These are phyloP conservation scores for Leishmania lainsoni DNA, from an alignment of 208 protist genomes.

Conservation along the genomic window DNA sequence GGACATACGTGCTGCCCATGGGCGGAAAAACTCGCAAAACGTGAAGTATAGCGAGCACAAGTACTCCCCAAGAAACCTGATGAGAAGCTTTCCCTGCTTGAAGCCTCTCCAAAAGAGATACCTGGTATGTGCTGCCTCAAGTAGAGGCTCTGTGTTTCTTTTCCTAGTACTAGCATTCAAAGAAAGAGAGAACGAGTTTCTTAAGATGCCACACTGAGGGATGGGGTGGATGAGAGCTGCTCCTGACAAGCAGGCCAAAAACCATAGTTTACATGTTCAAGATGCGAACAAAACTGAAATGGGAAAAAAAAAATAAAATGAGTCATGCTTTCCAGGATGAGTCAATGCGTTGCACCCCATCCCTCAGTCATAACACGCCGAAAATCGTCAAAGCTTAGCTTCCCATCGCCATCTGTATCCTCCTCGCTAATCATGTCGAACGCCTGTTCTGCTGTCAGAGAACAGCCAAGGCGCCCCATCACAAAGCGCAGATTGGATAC, in stretches of 20 bases:
- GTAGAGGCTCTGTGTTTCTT: not conserved
- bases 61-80: not conserved
- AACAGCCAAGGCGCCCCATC: slow-evolving; percentile 93
- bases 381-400: slow-evolving; percentile 90
- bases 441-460: slow-evolving; percentile 88
- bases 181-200: not conserved
- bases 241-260: slow-evolving; percentile 10
- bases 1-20: not conserved
- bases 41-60: not conserved
- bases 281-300: not conserved
- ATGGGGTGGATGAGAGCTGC: not conserved
- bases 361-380: slow-evolving; percentile 75
- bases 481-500: slow-evolving; percentile 90
- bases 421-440: slow-evolving; percentile 94
- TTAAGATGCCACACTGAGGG: slow-evolving; percentile 2
- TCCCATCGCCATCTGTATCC: slow-evolving; percentile 89
- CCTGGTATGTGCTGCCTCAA: not conserved
- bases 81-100: not conserved
- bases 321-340: not conserved
- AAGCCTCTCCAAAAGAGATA: not conserved
- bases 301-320: slow-evolving; percentile 6
- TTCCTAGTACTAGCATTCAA: not conserved
- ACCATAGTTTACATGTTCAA: slow-evolving; percentile 9
- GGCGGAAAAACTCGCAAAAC: not conserved
- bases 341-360: slow-evolving; percentile 23